A percentile compares a stretch with the other conserved stretches of the same genome.
Evolutionary conservation across 2,329 filamentous ascomycete genomes (phyloP).

Genomic region (Elsinoe arachidis): DNA sequence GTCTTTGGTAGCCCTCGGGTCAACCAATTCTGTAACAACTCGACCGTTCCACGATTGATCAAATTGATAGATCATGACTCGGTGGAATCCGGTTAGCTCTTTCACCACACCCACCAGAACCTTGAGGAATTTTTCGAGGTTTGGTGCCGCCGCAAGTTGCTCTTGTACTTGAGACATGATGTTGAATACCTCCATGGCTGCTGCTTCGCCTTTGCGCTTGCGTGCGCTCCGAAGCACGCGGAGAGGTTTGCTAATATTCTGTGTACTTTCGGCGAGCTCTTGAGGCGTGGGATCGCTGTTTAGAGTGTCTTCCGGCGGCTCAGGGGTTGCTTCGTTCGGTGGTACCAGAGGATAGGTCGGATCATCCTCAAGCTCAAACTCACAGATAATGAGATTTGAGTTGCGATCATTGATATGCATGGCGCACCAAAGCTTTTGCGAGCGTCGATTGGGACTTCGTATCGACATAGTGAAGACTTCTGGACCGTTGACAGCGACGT

Average conservation of each 20-base stretch:
- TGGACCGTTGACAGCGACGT: constrained; percentile 66
- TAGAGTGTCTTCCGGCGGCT: constrained; percentile 64
- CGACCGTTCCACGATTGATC: constrained; percentile 74
- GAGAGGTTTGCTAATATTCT: constrained; percentile 67
- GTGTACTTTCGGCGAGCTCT: constrained; percentile 67
- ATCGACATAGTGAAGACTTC: constrained; percentile 78
- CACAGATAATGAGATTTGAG: constrained; percentile 68
- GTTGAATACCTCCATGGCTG: constrained; percentile 82
- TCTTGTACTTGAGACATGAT: constrained; percentile 90
- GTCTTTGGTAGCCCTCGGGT: constrained; percentile 69
- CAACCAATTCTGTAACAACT: constrained; percentile 79
- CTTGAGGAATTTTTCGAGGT: constrained; percentile 66
- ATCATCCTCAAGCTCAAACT: constrained; percentile 82
- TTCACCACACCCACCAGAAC: constrained; percentile 78
- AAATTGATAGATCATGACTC: constrained; percentile 90
- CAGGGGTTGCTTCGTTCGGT: constrained; percentile 47
- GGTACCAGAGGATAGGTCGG: constrained; percentile 58
- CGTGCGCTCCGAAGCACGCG: constrained; percentile 66
- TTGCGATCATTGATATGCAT: constrained; percentile 66
- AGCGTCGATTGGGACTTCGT: constrained; percentile 46
- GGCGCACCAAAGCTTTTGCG: constrained; percentile 74
- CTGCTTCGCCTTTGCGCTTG: constrained; percentile 66
- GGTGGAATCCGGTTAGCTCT: constrained; percentile 82
- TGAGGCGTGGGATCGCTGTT: constrained; percentile 63
- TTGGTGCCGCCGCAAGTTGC: constrained; percentile 64